Evolutionary conservation across 345 rosid species (phyloP), one percentile per base, ranked within the genome.

Genomic region (Eucalyptus pauciflora): DNA sequence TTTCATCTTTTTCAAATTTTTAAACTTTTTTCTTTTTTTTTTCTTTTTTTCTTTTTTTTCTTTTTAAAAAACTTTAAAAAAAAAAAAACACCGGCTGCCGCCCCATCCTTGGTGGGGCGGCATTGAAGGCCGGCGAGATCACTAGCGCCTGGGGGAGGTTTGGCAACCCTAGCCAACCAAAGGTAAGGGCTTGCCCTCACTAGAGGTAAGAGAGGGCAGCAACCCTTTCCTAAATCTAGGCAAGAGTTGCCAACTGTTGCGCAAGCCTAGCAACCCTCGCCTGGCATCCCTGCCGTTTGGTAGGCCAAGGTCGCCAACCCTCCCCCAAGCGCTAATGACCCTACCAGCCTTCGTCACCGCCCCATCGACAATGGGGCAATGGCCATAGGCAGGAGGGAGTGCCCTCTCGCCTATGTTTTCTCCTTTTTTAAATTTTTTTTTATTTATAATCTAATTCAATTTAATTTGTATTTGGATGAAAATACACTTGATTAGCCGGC

Each of bases 291-390:
- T 2, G 2, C 0, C 24, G 0, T 52, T 1, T 52, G 0, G 58
- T 52, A 1, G 0, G 3, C 25, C 25, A 52, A 52, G 58, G 10
- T 52, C 1, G 10, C 10, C 0, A 3, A 0, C 10, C 58, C 5
- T 52, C 0, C 4, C 58, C 0, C 0, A 52, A 0, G 58, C 58
- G 3, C 58, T 52, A 52, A 52, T 52, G 24, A 52, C 56, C 56
- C 0, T 1, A 0, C 0, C 0, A 0, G 0, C 24, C 1, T 52
- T 52, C 0, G 0, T 52, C 0, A 2, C 0, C 0, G 0, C 56
- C 56, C 22, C 56, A 52, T 3, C 2, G 2, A 0, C 0, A 0
- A 52, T 52, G 56, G 56, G 56, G 24, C 0, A 3, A 0, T 33
- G 37, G 37, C 56, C 24, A 52, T 0, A 3, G 0, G 24, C 2